Base-by-base conservation (phyloP, 2,329 filamentous ascomycete genomes). In the Cryphonectria naterciae region DNA sequence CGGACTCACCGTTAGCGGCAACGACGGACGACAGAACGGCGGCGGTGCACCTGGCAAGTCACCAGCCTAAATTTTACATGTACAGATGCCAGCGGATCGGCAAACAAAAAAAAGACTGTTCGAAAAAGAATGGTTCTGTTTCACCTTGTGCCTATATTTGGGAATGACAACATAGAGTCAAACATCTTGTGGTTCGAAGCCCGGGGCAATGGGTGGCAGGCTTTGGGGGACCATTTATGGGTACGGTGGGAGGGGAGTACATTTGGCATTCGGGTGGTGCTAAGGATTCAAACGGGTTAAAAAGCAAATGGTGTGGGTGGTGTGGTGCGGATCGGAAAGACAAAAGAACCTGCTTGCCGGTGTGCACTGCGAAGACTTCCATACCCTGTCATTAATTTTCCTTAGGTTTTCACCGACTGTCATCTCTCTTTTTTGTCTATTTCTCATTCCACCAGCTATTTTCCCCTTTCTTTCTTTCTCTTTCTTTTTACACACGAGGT, bases 1-100 rank as follows among this genome's bases (percentile, higher is more conserved):
- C 69, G 88, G 89, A 65, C 86, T 96, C 67, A 90, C 90, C 52
- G 92, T 96, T 75, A 89, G 90, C 78, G 91, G 88, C 74, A 85
- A 83, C 69, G 89, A 91, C 74, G 84, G 84, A 73, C 88, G 89
- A 69, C 89, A 91, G 81, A 91, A 91, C 75, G 89, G 89, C 72
- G 83, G 85, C 25, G 82, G 83, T 68, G 86, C 84, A 68, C 86
- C 84, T 84, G 43, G 80, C 85, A 89, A 89, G 82, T 89, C 87
- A 58, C 87, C 88, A 56, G 87, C 87, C 68, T 65, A 52, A 49
- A 25, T 35, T 13, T 13, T 32, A 62, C 60, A 62, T 61, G 58
- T 61, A 61, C 58, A 64, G 61, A 64, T 46, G 61, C 61, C 61
- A 13, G 32, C 32, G 32, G n/a, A 17, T 39, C 19, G 60, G 61